phyloP scores from a whole-genome alignment of 2,329 filamentous ascomycete genomes.

The Zasmidium citrigriseum region DNA sequence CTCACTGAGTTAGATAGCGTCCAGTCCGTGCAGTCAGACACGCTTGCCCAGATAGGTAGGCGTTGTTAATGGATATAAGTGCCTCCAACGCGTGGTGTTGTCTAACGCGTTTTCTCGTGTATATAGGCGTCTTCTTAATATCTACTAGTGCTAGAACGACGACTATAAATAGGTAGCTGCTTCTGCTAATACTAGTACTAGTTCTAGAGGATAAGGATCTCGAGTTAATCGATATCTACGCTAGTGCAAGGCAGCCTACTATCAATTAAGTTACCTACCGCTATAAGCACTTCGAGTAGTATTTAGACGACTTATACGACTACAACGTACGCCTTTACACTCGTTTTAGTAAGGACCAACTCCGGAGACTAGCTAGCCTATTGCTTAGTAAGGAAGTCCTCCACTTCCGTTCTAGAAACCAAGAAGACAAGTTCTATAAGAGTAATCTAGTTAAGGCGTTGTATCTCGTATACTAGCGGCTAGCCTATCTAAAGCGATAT shows the following conservation, averaged over 20 bases:
- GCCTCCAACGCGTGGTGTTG: neutral
- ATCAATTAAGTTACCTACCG: neutral
- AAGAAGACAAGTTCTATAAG: neutral
- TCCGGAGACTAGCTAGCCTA: neutral
- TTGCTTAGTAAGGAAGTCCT: neutral
- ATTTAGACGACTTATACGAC: neutral
- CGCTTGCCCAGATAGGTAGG: neutral
- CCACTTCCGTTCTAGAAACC: neutral
- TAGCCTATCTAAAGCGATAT: slow-evolving; percentile 1
- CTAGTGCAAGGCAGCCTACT: neutral
- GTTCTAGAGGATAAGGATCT: neutral
- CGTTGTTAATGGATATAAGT: neutral
- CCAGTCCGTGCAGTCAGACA: neutral
- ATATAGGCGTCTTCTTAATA: neutral
- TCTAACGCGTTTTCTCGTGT: neutral
- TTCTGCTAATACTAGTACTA: neutral
- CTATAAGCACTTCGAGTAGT: slow-evolving; percentile 1
- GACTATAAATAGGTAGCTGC: neutral
- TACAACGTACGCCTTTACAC: neutral
- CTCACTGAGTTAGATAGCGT: neutral
- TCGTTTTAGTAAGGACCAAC: neutral
- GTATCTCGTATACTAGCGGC: neutral
- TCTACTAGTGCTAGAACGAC: neutral
- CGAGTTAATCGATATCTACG: neutral
- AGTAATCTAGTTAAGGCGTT: neutral